These are phyloP conservation scores for Acanthamoeba sp. DNA, from an alignment of 208 protist species.

Conservation along the genomic window DNA sequence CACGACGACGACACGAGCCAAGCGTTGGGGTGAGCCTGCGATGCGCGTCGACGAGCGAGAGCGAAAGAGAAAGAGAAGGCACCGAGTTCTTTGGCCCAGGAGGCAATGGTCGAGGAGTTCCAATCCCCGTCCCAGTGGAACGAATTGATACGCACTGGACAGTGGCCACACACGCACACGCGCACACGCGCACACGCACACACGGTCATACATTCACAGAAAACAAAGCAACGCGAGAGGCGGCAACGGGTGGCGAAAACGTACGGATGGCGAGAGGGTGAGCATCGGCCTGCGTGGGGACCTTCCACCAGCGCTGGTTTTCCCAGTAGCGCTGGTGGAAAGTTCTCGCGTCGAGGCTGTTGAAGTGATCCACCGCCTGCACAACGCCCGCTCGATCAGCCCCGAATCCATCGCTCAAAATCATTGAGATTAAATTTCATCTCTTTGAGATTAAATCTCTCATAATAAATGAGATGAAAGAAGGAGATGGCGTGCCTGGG, in stretches of 20 bases:
- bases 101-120: conserved; percentile 36
- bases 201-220: no score
- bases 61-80: neutral
- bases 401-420: neutral
- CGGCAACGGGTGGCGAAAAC: neutral
- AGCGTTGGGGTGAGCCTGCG: neutral
- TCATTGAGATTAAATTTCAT: neutral
- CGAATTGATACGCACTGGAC: conserved; percentile 45
- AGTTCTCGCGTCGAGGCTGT: neutral
- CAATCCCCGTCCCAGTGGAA: conserved; percentile 15
- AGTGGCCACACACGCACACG: neutral
- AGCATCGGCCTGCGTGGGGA: neutral
- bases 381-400: neutral
- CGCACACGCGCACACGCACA: neutral
- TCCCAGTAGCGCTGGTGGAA: conserved; percentile 75
- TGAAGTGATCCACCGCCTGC: conserved; percentile 70
- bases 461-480: neutral
- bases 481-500: conserved; percentile 1
- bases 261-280: neutral
- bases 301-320: conserved; percentile 69
- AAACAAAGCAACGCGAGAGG: neutral
- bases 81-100: conserved; percentile 69
- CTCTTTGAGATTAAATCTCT: no score
- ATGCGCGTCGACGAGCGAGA: neutral
- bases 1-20: neutral